Conservation (phyloP, 108 stramenopile species). For the Schizochytrium sp. region DNA sequence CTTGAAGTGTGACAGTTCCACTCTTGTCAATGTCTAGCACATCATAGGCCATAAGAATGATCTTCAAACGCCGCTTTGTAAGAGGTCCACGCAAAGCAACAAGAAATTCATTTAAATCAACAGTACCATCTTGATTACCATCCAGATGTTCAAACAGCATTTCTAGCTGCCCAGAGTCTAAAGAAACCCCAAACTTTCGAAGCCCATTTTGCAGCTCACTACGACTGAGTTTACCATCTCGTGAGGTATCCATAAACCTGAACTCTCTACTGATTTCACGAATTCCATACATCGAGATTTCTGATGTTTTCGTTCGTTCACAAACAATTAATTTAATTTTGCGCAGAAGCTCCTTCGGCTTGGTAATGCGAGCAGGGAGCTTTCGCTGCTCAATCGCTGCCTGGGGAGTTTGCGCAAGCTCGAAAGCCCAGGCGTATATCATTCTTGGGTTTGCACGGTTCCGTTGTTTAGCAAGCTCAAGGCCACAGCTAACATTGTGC, state of each 20-base stretch:
- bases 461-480: slow-evolving; percentile 38
- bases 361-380: slow-evolving; percentile 17
- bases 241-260: slow-evolving; percentile 8
- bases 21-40: slow-evolving; percentile 71
- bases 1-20: slow-evolving; percentile 65
- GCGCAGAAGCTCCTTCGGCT: slow-evolving; percentile 53
- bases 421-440: slow-evolving; percentile 15
- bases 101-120: slow-evolving; percentile 71
- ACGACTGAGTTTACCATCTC: neutral
- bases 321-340: slow-evolving; percentile 15
- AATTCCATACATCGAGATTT: neutral
- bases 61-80: slow-evolving; percentile 52
- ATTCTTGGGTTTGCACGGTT: neutral
- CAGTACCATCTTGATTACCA: slow-evolving; percentile 64
- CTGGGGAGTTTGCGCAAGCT: neutral
- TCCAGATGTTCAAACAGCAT: slow-evolving; percentile 70
- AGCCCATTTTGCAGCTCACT: slow-evolving; percentile 43
- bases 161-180: slow-evolving; percentile 63
- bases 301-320: neutral
- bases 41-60: slow-evolving; percentile 72
- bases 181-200: slow-evolving; percentile 24
- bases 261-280: slow-evolving; percentile 50
- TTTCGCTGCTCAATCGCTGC: neutral
- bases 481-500: slow-evolving; percentile 15
- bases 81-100: slow-evolving; percentile 69